Percentiles rank a stretch among this genome's conserved stretches.
Conservation (phyloP, 148 eudicot genomes). For the Rhododendron ferrugineum region DNA sequence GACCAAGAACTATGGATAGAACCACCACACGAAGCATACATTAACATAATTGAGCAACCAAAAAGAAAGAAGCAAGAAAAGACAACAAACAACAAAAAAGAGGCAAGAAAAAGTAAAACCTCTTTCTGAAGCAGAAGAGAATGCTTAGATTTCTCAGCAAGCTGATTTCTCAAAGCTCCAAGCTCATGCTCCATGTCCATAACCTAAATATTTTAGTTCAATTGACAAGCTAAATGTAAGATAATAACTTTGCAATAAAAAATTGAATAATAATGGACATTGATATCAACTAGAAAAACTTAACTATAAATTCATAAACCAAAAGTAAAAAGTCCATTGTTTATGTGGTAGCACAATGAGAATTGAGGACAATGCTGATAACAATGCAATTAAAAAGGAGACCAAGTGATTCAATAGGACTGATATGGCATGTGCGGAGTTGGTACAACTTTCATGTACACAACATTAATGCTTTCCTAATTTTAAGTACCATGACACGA, state of each 20-base stretch:
- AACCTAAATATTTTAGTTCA: constrained; percentile 48
- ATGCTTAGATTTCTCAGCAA: constrained; percentile 77
- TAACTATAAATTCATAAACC: background rate
- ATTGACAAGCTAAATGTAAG: constrained; percentile 2
- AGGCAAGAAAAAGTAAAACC: constrained; percentile 31
- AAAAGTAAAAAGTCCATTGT: background rate
- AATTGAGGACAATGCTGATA: background rate
- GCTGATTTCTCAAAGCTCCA: constrained; percentile 81
- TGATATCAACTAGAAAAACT: background rate
- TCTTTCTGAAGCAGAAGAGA: constrained; percentile 86
- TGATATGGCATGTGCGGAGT: background rate
- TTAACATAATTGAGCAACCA: background rate
- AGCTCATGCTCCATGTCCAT: constrained; percentile 99
- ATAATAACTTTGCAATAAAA: background rate
- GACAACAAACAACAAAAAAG: background rate
- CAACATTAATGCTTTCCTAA: background rate
- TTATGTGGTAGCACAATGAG: background rate
- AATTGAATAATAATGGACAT: background rate
- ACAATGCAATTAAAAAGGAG: background rate
- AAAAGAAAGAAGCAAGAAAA: background rate
- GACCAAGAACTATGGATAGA: background rate
- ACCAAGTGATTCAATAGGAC: background rate
- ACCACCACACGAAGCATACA: background rate
- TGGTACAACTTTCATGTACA: background rate
- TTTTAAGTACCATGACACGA: background rate